Conservation (phyloP, 805 yeast species). For the Saturnispora diversa region DNA sequence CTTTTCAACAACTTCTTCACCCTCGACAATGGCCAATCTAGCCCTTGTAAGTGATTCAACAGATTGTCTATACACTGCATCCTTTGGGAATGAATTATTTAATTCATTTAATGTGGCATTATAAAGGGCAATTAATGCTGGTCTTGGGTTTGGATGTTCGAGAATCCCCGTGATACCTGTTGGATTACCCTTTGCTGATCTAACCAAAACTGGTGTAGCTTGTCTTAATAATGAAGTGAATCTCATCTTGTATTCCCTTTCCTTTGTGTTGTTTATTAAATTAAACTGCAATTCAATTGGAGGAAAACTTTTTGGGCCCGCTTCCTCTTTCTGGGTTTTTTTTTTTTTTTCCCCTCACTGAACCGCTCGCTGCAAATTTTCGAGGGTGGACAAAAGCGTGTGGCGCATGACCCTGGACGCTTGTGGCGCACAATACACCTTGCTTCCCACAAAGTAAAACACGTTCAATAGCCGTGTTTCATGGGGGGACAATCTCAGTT, state of each 20-base stretch:
- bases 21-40: slow-evolving; percentile 59
- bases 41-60: slow-evolving; percentile 63
- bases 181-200: slow-evolving; percentile 56
- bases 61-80: slow-evolving; percentile 69
- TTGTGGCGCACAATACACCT: slow-evolving; percentile 6
- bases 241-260: slow-evolving; percentile 29
- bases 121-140: slow-evolving; percentile 64
- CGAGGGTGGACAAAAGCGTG: slow-evolving; percentile 1
- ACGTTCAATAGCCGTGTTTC: neutral
- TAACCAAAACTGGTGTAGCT: slow-evolving; percentile 41
- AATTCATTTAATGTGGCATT: slow-evolving; percentile 57
- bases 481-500: neutral
- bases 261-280: no score
- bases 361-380: neutral
- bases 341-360: no score
- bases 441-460: slow-evolving; percentile 5
- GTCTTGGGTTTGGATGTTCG: slow-evolving; percentile 80
- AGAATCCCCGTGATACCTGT: slow-evolving; percentile 75
- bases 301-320: no score
- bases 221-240: slow-evolving; percentile 29
- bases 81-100: slow-evolving; percentile 54
- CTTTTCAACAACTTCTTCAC: slow-evolving; percentile 49
- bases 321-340: slow-evolving; percentile 1
- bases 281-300: no score
- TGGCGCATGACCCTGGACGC: neutral